Evolutionary conservation across 352 stramenopile genomes (phyloP).

Genomic region (Globisporangium paddicum): DNA sequence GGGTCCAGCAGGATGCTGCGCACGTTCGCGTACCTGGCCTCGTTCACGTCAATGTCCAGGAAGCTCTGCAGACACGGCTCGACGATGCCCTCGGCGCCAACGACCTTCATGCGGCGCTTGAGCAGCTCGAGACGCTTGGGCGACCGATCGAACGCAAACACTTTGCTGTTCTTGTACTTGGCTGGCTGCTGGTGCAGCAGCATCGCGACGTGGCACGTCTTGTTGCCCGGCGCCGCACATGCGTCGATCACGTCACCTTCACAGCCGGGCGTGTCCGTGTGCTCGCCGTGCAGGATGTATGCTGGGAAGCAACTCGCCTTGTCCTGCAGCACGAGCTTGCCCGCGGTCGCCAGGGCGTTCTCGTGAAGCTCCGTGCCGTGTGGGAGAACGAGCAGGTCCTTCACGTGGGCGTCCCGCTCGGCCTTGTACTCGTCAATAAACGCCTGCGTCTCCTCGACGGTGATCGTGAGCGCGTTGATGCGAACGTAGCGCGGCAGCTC

Average conservation of each 20-base stretch:
- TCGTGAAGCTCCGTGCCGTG: slow-evolving; percentile 84
- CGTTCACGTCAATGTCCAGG: slow-evolving; percentile 77
- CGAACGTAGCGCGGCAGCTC: slow-evolving; percentile 89
- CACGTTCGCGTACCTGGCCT: slow-evolving; percentile 84
- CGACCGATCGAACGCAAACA: slow-evolving; percentile 95
- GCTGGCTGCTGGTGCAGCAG: slow-evolving; percentile 72
- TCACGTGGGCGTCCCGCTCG: slow-evolving; percentile 84
- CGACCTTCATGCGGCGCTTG: slow-evolving; percentile 80
- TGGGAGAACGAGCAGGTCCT: slow-evolving; percentile 90
- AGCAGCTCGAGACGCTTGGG: slow-evolving; percentile 86
- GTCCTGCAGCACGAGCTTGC: slow-evolving; percentile 95
- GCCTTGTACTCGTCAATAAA: slow-evolving; percentile 47
- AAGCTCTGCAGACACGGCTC: slow-evolving; percentile 91
- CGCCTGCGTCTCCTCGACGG: slow-evolving; percentile 31
- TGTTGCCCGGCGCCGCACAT: slow-evolving; percentile 97
- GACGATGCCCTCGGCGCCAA: slow-evolving; percentile 69
- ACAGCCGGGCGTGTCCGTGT: slow-evolving; percentile 28
- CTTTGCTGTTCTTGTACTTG: slow-evolving; percentile 49
- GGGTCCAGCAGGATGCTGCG: slow-evolving; percentile 94
- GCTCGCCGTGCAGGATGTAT: slow-evolving; percentile 88
- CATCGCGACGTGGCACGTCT: slow-evolving; percentile 96
- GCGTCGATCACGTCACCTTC: slow-evolving; percentile 93
- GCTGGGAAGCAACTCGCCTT: slow-evolving; percentile 98
- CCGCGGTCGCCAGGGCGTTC: slow-evolving; percentile 70
- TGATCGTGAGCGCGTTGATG: slow-evolving; percentile 89